Base-by-base conservation (phyloP, 495 filamentous ascomycete genomes). In the Lasiosphaeria ovina region DNA sequence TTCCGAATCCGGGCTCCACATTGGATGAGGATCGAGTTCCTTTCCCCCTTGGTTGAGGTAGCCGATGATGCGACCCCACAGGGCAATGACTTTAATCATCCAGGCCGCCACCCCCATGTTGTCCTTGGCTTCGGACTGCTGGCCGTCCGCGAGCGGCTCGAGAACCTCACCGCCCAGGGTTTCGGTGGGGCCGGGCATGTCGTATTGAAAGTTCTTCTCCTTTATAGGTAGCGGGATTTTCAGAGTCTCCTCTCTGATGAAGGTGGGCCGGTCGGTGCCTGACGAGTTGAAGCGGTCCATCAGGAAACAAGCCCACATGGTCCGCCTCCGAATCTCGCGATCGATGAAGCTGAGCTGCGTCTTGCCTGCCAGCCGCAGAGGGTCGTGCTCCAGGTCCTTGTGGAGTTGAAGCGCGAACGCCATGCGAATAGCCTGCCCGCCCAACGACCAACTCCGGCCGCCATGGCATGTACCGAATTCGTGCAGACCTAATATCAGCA, bases 211-310 rank as follows among this genome's bases (percentile, higher is more conserved):
- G 59, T 91, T 87, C 53, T 87, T 84, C 75, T 98, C 94, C 65
- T 90, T 91, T 59, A 96, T 90, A 0, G 94, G 94, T 44, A 98
- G 79, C 67, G 93, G 93, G 11, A 96, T 89, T 66, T 92, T 89
- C 54, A 98, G 80, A 56, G 89, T 89, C 58, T 90, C 89, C 72
- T 97, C 93, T 64, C 90, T 87, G 38, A 93, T 89, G 66, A 95
- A 93, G n/a, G 89, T 89, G 53, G 94, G 94, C 55, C 94, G 84
- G 66, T 97, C 92, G 34, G 93, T 97, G 12, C 94, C 94, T 3
- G 93, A 97, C 3, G 93, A 96, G 73, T 92, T 97, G 75, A 97
- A 97, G 0, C 93, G 86, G 72, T 98, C 94, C 94, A 98, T 97
- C 61, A 95, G 69, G 67, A 93, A 97, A 70, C 92, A 97, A 31